A percentile compares a stretch with the other conserved stretches of the same genome.
Evolutionary conservation across 106 monocot species (phyloP).

Genomic region (Amphibolis antarctica): DNA sequence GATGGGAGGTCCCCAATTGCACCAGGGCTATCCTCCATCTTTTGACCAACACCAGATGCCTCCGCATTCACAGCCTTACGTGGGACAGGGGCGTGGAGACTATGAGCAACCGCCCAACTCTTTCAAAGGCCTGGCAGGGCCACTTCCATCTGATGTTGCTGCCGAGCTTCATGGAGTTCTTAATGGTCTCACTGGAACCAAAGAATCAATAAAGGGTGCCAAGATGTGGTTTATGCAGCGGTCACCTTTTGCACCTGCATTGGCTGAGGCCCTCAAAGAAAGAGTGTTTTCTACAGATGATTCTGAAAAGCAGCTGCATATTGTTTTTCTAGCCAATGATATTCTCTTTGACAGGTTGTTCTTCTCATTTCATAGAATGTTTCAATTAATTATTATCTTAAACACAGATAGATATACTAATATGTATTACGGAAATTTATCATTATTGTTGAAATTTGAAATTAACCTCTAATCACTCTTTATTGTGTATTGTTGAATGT

Average conservation of each 20-base stretch:
- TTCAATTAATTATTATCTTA: too few relatives aligned
- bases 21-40: constrained; percentile 40
- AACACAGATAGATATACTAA: too few relatives aligned
- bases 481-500: too few relatives aligned
- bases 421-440: too few relatives aligned
- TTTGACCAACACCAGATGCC: constrained; percentile 52
- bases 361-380: not conserved
- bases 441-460: too few relatives aligned
- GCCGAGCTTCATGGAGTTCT: constrained; percentile 61
- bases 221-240: constrained; percentile 97
- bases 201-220: constrained; percentile 95
- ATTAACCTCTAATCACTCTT: too few relatives aligned
- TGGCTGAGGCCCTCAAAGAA: constrained; percentile 82
- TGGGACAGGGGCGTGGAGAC: constrained; percentile 31
- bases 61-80: constrained; percentile 28
- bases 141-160: constrained; percentile 82
- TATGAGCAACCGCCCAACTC: constrained; percentile 36
- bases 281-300: constrained; percentile 68
- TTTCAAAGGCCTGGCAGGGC: constrained; percentile 70
- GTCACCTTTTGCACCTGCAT: constrained; percentile 80
- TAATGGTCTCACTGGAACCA: constrained; percentile 61
- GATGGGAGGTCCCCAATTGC: constrained; percentile 33
- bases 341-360: constrained; percentile 92
- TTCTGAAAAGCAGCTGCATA: constrained; percentile 87
- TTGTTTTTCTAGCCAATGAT: constrained; percentile 87